Conservation (phyloP, 371 early-diverging fungal genomes). For the Smittium culicis region DNA sequence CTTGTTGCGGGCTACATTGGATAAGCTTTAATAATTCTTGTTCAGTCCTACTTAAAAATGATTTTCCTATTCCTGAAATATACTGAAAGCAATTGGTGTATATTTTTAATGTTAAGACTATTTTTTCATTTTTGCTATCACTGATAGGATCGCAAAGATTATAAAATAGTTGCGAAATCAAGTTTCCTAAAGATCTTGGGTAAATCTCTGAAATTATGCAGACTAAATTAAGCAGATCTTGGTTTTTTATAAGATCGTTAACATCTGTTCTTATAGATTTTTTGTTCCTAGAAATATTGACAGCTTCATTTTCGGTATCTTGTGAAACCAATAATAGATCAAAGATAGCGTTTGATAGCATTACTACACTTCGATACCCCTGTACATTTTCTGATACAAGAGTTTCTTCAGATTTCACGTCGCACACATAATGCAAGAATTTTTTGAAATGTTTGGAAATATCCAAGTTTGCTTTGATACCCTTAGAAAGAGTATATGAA, state of each 20-base stretch:
- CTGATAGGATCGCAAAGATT: neutral
- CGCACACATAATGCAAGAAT: neutral
- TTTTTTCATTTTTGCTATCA: neutral
- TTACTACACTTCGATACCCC: neutral
- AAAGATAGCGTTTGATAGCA: neutral
- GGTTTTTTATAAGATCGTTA: neutral
- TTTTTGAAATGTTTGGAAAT: neutral
- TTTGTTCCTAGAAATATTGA: too few species aligned
- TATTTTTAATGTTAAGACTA: conserved; percentile 2
- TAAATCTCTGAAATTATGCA: neutral
- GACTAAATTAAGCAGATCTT: neutral
- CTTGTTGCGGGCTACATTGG: conserved; percentile 39
- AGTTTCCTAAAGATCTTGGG: neutral
- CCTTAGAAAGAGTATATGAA: neutral
- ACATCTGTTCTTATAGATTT: too few species aligned
- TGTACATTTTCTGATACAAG: neutral
- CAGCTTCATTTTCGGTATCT: neutral
- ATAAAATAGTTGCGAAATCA: neutral
- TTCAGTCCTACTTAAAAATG: conserved; percentile 40
- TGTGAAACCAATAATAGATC: conserved; percentile 1
- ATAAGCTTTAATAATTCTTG: conserved; percentile 39
- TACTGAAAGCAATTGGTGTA: conserved; percentile 4
- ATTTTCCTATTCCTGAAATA: conserved; percentile 7
- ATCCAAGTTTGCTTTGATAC: neutral
- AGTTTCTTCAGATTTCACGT: neutral